Percentiles rank a stretch among this genome's conserved stretches.
These are phyloP conservation scores for Ulmus americana DNA, from an alignment of 331 rosid species.

Conservation along the genomic window DNA sequence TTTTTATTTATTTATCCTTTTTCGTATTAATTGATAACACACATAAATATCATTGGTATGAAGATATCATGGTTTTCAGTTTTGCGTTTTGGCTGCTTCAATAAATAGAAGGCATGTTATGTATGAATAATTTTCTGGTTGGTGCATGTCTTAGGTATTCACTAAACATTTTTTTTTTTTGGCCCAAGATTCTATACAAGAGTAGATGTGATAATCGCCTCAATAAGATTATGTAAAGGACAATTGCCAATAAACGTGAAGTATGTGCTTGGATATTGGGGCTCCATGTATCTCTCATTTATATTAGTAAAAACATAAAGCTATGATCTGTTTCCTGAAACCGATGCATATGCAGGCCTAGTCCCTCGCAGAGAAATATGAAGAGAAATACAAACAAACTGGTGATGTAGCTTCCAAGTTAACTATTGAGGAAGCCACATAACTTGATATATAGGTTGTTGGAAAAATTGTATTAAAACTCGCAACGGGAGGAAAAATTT, in stretches of 20 bases:
- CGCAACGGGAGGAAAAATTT: too few species aligned
- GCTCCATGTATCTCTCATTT: conserved; percentile 1
- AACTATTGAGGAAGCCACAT: conserved; percentile 81
- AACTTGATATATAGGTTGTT: conserved; percentile 97
- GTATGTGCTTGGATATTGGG: conserved; percentile 35
- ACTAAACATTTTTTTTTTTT: conserved; percentile 10
- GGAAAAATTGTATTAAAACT: too few species aligned
- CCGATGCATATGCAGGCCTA: conserved; percentile 49
- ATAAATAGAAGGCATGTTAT: background rate
- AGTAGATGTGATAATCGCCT: conserved; percentile 96
- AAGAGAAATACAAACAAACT: conserved; percentile 79
- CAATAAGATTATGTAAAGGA: conserved; percentile 80
- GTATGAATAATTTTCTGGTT: background rate
- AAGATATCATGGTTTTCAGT: background rate
- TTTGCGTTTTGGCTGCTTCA: background rate
- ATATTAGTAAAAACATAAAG: background rate
- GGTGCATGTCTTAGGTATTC: background rate
- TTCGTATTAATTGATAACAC: background rate
- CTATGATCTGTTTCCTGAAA: conserved; percentile 23
- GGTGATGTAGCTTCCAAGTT: conserved; percentile 96
- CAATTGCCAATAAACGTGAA: conserved; percentile 72
- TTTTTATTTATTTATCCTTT: background rate
- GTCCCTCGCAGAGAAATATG: conserved; percentile 74
- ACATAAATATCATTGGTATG: background rate
- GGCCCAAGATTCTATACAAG: conserved; percentile 78